Evolutionary conservation across 371 early-diverging fungal species (phyloP), one percentile per base, ranked within the genome.

Genomic region (Actinomortierella ambigua): DNA sequence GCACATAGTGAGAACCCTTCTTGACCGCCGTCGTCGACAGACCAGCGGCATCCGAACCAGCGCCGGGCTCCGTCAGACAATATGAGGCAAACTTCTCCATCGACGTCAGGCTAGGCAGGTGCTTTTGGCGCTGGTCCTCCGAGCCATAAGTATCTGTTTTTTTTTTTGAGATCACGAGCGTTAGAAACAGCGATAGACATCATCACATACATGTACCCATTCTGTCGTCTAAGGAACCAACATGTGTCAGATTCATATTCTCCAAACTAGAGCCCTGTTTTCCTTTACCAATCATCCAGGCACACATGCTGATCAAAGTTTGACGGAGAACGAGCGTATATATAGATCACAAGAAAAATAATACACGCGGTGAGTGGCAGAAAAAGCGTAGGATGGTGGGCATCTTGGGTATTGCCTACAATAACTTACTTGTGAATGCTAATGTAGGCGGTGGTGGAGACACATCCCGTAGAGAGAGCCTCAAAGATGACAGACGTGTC

Each of bases 31-130:
- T 78, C 0, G 93, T 92, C 6, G 77, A 53, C 8, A 93, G 69
- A 9, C 82, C 81, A 13, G 82, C 89, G 3, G 92, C 94, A 65
- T 93, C 94, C 2, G 88, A 88, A 18, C 94, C 94, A 17, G 91
- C 88, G 3, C 86, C 84, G 29, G 93, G 93, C 60, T 93, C 94
- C 9, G 94, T 88, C 42, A 88, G 57, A 63, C 88, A 88, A 66
- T 88, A 88, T 1, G 87, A 87, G 0, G 79, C 85, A 50, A 83
- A 63, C 17, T 70, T 56, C 56, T 83, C 73, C 84, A 86, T 85
- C 41, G 60, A 70, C 9, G 76, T 61, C 29, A 88, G 39, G 13
- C 43, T 22, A 23, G 82, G 82, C 20, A 87, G 43, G 61, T 79
- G 85, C 69, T 82, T 83, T 57, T 75, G 67, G 20, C 77, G 70